Evolutionary conservation across 192 early-diverging fungal species (phyloP).

Genomic region (Mortierella antarctica): DNA sequence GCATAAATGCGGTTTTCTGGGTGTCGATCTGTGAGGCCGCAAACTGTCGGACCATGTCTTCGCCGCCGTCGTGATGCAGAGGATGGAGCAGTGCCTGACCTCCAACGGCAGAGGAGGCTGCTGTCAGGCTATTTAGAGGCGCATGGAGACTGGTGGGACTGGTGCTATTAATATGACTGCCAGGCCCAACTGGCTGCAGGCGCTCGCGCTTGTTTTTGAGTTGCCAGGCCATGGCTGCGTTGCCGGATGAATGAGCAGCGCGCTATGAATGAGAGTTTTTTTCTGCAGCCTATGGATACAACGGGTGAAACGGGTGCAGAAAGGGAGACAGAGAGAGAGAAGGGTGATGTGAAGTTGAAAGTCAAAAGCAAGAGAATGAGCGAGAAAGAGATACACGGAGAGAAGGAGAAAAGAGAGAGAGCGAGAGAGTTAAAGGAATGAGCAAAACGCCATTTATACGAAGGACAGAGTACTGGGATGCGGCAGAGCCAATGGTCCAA

Average conservation of each 20-base stretch:
- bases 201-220: constrained; percentile 53
- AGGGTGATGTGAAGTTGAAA: not conserved
- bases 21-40: constrained; percentile 62
- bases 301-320: not conserved
- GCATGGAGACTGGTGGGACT: not conserved
- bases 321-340: not conserved
- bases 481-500: no score
- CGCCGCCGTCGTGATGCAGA: constrained; percentile 34
- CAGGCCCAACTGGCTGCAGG: not conserved
- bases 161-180: not conserved
- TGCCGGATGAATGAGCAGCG: not conserved
- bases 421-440: not conserved
- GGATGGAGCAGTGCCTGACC: constrained; percentile 3
- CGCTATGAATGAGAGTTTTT: not conserved
- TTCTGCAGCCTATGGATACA: not conserved
- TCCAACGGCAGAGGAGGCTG: not conserved
- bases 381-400: constrained; percentile 1
- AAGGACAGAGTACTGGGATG: no score
- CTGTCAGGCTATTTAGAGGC: not conserved
- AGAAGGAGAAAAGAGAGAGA: not conserved
- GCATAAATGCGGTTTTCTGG: constrained; percentile 63
- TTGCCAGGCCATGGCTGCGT: constrained; percentile 43
- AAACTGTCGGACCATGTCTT: constrained; percentile 58
- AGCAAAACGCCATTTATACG: not conserved
- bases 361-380: not conserved